Percentiles rank a stretch among this genome's conserved stretches.
phyloP scores from a whole-genome alignment of 2,329 filamentous ascomycete species.

The Teratosphaeria nubilosa region DNA sequence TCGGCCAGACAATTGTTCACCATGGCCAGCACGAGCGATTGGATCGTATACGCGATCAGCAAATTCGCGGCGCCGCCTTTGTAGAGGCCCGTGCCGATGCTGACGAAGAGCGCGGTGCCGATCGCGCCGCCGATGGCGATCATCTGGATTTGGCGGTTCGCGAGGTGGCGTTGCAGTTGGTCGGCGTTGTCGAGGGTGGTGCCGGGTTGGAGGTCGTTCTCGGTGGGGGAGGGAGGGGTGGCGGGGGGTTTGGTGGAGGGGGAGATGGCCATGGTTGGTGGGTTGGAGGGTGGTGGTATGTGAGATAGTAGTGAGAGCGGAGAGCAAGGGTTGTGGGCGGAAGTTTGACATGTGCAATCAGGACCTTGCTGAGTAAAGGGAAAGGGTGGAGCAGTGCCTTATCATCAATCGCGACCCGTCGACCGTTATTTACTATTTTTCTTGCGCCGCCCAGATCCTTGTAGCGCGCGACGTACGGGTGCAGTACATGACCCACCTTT shows the following conservation, averaged over 20 bases:
- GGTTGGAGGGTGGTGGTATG: neutral
- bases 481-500: neutral
- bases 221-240: neutral
- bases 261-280: neutral
- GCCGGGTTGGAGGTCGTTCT: neutral
- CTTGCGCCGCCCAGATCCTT: neutral
- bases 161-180: slow-evolving; percentile 22
- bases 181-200: slow-evolving; percentile 3
- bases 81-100: slow-evolving; percentile 48
- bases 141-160: slow-evolving; percentile 27
- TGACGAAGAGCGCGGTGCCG: slow-evolving; percentile 25
- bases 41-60: slow-evolving; percentile 50
- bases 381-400: neutral
- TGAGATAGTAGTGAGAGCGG: no score
- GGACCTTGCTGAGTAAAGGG: no score
- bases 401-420: no score
- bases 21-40: slow-evolving; percentile 46
- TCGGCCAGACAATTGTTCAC: slow-evolving; percentile 58
- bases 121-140: slow-evolving; percentile 28
- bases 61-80: slow-evolving; percentile 43
- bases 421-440: neutral
- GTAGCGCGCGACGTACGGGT: neutral
- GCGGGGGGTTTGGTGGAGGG: neutral
- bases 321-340: no score
- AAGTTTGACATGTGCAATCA: neutral